Percentiles rank a stretch among this genome's conserved stretches.
Conservation (phyloP, 768 basidiomycete genomes). For the Hirschioporus abietinus region DNA sequence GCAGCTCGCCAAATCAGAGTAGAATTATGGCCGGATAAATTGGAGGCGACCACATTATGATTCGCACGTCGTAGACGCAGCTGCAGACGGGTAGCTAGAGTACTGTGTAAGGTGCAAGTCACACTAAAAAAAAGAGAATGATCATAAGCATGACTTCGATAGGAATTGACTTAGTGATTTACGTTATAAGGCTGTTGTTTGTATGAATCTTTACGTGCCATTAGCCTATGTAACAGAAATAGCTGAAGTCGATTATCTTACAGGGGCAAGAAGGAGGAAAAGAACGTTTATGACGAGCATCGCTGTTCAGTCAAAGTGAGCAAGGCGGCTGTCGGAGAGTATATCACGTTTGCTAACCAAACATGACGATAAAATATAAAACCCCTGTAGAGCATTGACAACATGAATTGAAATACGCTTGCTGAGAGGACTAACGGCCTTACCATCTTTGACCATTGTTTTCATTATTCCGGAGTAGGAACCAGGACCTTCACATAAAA, state of each 20-base stretch:
- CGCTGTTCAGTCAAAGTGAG: not conserved
- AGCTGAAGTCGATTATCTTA: not conserved
- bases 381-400: not conserved
- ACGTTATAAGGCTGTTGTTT: not conserved
- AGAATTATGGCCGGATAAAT: no score
- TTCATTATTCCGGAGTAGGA: not conserved
- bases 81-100: not conserved
- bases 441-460: not conserved
- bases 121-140: not conserved
- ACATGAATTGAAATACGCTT: not conserved
- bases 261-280: not conserved
- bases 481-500: not conserved
- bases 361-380: not conserved
- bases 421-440: not conserved
- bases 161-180: not conserved
- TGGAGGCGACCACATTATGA: no score
- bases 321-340: not conserved
- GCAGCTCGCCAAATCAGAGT: no score
- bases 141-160: not conserved
- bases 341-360: not conserved
- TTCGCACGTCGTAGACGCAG: not conserved
- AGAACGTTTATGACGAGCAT: not conserved
- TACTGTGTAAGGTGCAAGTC: not conserved
- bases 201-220: not conserved
- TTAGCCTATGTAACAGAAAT: not conserved